Percentiles rank a stretch among this genome's conserved stretches.
These are phyloP conservation scores for Globisporangium mamillatum DNA, from an alignment of 352 stramenopile species.

Conservation along the genomic window DNA sequence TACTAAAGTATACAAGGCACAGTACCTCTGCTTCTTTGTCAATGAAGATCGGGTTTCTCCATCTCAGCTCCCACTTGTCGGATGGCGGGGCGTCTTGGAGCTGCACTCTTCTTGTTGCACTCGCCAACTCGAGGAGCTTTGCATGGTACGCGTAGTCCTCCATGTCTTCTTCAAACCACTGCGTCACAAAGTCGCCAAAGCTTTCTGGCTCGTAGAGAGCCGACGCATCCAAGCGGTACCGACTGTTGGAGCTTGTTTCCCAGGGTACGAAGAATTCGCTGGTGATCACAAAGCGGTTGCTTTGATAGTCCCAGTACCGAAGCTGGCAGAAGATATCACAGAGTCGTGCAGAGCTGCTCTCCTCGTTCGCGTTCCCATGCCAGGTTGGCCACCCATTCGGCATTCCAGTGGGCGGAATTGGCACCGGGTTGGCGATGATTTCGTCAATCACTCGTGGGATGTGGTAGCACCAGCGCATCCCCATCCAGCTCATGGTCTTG, in stretches of 20 bases:
- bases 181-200: slow-evolving; percentile 67
- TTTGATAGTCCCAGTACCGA: slow-evolving; percentile 61
- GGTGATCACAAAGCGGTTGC: slow-evolving; percentile 43
- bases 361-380: slow-evolving; percentile 33
- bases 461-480: slow-evolving; percentile 79
- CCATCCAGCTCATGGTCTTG: slow-evolving; percentile 70
- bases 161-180: slow-evolving; percentile 70
- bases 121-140: slow-evolving; percentile 41
- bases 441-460: slow-evolving; percentile 53
- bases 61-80: slow-evolving; percentile 79
- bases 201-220: slow-evolving; percentile 42
- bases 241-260: slow-evolving; percentile 27
- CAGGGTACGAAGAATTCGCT: slow-evolving; percentile 77
- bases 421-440: slow-evolving; percentile 55
- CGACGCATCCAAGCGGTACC: slow-evolving; percentile 14
- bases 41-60: slow-evolving; percentile 57
- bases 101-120: slow-evolving; percentile 27
- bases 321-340: slow-evolving; percentile 78
- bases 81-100: slow-evolving; percentile 36
- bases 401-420: slow-evolving; percentile 54
- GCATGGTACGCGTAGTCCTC: slow-evolving; percentile 43
- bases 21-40: slow-evolving; percentile 51
- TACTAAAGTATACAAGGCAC: neutral
- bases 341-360: slow-evolving; percentile 26
- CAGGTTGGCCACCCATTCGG: slow-evolving; percentile 62